Evolutionary conservation across 2,329 filamentous ascomycete genomes (phyloP).

Genomic region (Tolypocladium tundrense): DNA sequence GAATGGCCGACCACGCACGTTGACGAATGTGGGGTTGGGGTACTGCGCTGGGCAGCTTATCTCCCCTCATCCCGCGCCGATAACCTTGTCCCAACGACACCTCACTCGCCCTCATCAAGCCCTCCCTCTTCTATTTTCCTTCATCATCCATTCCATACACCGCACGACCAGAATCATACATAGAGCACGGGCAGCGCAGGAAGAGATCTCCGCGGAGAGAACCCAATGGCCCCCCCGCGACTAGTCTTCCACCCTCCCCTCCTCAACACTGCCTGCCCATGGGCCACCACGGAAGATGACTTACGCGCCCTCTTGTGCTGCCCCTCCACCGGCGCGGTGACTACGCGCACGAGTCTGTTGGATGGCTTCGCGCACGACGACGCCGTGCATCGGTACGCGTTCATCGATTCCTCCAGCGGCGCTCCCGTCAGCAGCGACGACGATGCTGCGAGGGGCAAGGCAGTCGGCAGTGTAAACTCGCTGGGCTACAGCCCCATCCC

Average conservation of each 20-base stretch:
- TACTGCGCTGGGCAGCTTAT: background rate
- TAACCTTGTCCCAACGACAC: background rate
- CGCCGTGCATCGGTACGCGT: conserved; percentile 51
- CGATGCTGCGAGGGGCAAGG: background rate
- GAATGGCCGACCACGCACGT: too few species aligned
- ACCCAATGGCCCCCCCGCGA: conserved; percentile 5
- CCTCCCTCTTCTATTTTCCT: background rate
- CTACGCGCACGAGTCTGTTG: conserved; percentile 59
- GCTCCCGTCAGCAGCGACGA: background rate
- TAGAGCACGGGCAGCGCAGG: background rate
- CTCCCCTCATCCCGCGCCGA: background rate
- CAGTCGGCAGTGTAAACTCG: conserved; percentile 50
- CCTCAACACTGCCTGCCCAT: conserved; percentile 66
- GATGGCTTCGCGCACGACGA: conserved; percentile 54
- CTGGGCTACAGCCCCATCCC: conserved; percentile 62
- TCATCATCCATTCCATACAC: background rate
- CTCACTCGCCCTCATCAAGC: background rate
- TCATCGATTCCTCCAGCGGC: conserved; percentile 42
- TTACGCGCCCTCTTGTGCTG: conserved; percentile 50
- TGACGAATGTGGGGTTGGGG: background rate
- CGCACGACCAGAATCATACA: background rate
- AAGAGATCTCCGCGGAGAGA: background rate
- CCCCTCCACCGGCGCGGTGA: conserved; percentile 60
- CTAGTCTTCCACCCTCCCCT: conserved; percentile 53
- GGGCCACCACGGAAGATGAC: conserved; percentile 58